Percentiles rank a stretch among this genome's conserved stretches.
Conservation (phyloP, 2,329 filamentous ascomycete species). For the Allantophomopsis lycopodina region DNA sequence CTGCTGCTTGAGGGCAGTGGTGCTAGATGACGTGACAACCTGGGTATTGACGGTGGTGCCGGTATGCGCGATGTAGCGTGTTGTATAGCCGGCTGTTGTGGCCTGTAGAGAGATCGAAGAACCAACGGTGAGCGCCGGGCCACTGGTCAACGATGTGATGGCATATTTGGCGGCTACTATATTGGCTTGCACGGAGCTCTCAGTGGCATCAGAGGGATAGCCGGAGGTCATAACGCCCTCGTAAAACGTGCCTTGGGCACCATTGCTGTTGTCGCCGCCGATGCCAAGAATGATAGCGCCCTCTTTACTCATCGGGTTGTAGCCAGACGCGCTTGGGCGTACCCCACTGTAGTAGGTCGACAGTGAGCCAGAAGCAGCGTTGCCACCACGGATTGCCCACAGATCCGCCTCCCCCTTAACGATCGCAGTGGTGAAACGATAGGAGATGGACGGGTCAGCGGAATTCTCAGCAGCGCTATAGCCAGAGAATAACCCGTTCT, state of each 20-base stretch:
- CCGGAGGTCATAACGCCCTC: slow-evolving; percentile 48
- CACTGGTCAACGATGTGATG: slow-evolving; percentile 30
- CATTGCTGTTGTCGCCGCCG: slow-evolving; percentile 46
- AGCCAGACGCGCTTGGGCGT: slow-evolving; percentile 35
- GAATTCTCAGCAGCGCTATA: slow-evolving; percentile 28
- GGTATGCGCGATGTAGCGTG: slow-evolving; percentile 39
- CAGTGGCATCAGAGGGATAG: slow-evolving; percentile 42
- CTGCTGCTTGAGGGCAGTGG: slow-evolving; percentile 31
- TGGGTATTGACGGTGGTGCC: slow-evolving; percentile 37
- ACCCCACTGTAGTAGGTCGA: slow-evolving; percentile 44
- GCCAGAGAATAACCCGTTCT: slow-evolving; percentile 53
- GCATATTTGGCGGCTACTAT: slow-evolving; percentile 45
- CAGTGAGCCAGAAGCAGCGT: slow-evolving; percentile 37
- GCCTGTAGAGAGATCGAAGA: slow-evolving; percentile 36
- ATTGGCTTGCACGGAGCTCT: slow-evolving; percentile 41
- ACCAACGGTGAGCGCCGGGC: slow-evolving; percentile 30
- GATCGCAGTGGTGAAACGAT: slow-evolving; percentile 40
- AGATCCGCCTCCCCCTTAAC: slow-evolving; percentile 40
- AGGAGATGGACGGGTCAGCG: slow-evolving; percentile 34
- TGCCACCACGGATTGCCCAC: slow-evolving; percentile 46
- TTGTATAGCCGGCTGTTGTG: slow-evolving; percentile 38
- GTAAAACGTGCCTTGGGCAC: slow-evolving; percentile 46
- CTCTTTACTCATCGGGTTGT: slow-evolving; percentile 49
- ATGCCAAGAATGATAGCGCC: slow-evolving; percentile 52
- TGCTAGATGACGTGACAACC: slow-evolving; percentile 35